Conservation (phyloP, 208 protist genomes). For the Naegleria gruberi region DNA sequence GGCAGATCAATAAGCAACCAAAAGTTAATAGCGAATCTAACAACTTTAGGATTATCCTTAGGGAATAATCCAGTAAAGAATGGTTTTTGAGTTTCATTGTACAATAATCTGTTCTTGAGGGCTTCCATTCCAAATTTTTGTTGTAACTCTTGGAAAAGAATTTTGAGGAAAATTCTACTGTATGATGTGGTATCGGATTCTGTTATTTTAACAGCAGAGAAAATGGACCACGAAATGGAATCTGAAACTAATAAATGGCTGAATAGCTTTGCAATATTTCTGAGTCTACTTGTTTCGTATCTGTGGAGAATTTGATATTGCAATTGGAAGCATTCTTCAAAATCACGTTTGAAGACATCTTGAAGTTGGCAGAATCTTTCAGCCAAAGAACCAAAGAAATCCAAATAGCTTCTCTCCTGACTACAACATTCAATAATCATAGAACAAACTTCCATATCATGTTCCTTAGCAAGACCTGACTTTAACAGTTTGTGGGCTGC, state of each 20-base stretch:
- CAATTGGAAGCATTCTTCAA: constrained; percentile 66
- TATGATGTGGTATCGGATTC: constrained; percentile 70
- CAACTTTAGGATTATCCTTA: constrained; percentile 67
- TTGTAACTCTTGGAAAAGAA: constrained; percentile 55
- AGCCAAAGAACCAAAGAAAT: constrained; percentile 88
- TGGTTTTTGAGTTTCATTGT: constrained; percentile 46
- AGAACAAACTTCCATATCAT: constrained; percentile 63
- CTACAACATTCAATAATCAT: constrained; percentile 97
- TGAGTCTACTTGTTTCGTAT: constrained; percentile 90
- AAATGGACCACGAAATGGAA: constrained; percentile 76
- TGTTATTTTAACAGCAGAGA: constrained; percentile 58
- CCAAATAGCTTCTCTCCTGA: constrained; percentile 87
- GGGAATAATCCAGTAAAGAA: constrained; percentile 64
- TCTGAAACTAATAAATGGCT: constrained; percentile 87
- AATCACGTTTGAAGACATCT: constrained; percentile 67
- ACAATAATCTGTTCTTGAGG: constrained; percentile 44
- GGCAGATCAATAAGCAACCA: constrained; percentile 76
- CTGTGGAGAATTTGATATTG: constrained; percentile 82
- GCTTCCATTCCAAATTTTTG: constrained; percentile 47
- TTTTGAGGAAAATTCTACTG: constrained; percentile 85
- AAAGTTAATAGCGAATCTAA: constrained; percentile 87
- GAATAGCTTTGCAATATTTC: constrained; percentile 94
- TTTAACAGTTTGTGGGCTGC: constrained; percentile 96
- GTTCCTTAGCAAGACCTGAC: constrained; percentile 22
- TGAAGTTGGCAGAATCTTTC: constrained; percentile 89